phyloP scores from a whole-genome alignment of 495 filamentous ascomycete species.

The Neurospora intermedia region DNA sequence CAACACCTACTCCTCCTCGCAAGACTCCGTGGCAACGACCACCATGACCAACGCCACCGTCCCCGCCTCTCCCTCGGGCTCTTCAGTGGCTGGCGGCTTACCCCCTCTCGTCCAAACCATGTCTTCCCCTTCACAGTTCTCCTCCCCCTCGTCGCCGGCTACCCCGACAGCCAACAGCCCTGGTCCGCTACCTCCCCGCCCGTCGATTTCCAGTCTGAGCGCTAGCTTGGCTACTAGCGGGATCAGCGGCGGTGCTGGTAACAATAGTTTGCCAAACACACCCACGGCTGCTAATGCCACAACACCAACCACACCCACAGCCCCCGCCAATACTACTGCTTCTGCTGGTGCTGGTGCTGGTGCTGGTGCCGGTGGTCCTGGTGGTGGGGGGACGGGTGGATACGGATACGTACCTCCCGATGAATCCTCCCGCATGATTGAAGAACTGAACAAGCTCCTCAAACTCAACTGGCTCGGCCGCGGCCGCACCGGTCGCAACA shows the following conservation, averaged over 20 bases:
- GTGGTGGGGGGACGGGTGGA: not conserved
- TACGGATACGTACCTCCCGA: constrained; percentile 30
- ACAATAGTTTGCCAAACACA: not conserved
- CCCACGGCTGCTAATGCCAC: not conserved
- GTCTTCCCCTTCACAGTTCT: not conserved
- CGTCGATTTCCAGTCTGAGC: not conserved
- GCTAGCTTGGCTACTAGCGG: not conserved
- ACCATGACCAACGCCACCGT: not conserved
- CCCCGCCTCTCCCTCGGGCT: not conserved
- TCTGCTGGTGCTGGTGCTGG: too few species aligned
- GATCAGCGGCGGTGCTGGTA: not conserved
- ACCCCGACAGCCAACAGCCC: not conserved
- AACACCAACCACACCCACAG: not conserved
- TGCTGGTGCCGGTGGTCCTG: constrained; percentile 1
- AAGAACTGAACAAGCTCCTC: constrained; percentile 69
- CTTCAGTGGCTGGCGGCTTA: not conserved
- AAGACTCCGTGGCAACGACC: not conserved
- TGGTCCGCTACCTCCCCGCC: not conserved
- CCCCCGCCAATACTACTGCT: not conserved
- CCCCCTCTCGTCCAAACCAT: not conserved
- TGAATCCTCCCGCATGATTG: constrained; percentile 67
- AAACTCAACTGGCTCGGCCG: constrained; percentile 95
- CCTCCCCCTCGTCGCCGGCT: not conserved
- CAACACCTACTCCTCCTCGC: not conserved
- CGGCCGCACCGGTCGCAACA: constrained; percentile 78